Base-by-base conservation (phyloP, 768 basidiomycete genomes). In the Russula emetica region DNA sequence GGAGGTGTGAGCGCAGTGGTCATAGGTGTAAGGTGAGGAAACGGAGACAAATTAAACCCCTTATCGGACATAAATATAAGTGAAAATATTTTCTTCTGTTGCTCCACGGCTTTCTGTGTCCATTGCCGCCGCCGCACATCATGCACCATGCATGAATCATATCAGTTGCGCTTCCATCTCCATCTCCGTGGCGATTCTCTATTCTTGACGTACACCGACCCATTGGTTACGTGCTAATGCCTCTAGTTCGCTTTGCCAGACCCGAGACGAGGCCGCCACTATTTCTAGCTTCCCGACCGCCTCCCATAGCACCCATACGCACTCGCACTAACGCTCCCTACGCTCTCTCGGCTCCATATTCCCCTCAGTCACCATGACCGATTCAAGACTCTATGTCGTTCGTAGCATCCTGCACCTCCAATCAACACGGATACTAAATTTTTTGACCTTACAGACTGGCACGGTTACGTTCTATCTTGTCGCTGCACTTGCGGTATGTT, bases 391-490 rank as follows among this genome's bases (percentile, higher is more conserved):
- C 6, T 55, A 28, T 5, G 58, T 67, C 24, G 66, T 67, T 5
- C 63, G 66, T 65, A 34, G 3, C 22, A 26, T 28, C 22, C 14
- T 28, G 5, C 24, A 14, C 5, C 9, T n/a, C 5, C 40, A 26
- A 32, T 6, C n/a, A 8, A 8, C n/a, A 16, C 16, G 52, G 14
- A 20, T 5, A 32, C 44, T 65, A n/a, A 65, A 24, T 63, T 14
- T 16, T 24, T 28, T 7, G 26, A n/a, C n/a, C 16, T 38, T 47
- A 28, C 70, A 92, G 91, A 81, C 76, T 42, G 87, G 82, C 51
- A 90, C 91, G 9, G 90, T 94, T 9, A 72, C 81, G 14, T 95
- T 95, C 76, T 95, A 95, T 72, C 83, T 95, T 61, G 82, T 93
- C n/a, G 92, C 92, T 60, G 92, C 92, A 26, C 76, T 94, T 62